Evolutionary conservation across 441 rosid species (phyloP).

Genomic region (Euphorbia corollata): DNA sequence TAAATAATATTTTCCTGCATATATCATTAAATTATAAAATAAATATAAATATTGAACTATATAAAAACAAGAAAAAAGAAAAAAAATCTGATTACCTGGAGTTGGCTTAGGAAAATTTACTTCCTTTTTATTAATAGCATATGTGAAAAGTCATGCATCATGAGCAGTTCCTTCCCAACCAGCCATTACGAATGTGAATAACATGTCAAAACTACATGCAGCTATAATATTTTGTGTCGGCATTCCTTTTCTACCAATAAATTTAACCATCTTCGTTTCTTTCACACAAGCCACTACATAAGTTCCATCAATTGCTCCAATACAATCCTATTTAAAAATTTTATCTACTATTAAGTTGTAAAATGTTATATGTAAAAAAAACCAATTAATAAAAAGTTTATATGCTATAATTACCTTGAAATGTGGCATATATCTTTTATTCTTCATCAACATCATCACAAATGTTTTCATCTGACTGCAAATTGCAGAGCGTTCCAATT

Average conservation of each 20-base stretch:
- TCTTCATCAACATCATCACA: neutral
- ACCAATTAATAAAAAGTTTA: too few species aligned
- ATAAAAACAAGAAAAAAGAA: neutral
- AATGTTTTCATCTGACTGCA: conserved; percentile 40
- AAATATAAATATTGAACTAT: neutral
- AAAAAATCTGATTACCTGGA: neutral
- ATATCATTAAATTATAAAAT: neutral
- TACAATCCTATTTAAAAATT: too few species aligned
- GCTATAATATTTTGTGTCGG: neutral
- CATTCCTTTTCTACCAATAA: neutral
- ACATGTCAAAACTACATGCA: neutral
- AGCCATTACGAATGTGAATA: neutral
- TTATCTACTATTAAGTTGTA: too few species aligned
- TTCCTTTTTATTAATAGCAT: neutral
- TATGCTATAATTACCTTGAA: too few species aligned
- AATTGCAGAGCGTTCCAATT: conserved; percentile 42
- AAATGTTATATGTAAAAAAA: too few species aligned
- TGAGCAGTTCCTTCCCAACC: neutral
- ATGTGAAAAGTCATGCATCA: neutral
- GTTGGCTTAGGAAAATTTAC: neutral
- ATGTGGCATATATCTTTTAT: too few species aligned
- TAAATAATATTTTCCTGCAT: neutral
- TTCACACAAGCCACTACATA: too few species aligned
- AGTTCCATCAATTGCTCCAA: too few species aligned
- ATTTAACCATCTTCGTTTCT: too few species aligned